Conservation (phyloP, 345 rosid species). For the Cardamine chenopodiifolia region DNA sequence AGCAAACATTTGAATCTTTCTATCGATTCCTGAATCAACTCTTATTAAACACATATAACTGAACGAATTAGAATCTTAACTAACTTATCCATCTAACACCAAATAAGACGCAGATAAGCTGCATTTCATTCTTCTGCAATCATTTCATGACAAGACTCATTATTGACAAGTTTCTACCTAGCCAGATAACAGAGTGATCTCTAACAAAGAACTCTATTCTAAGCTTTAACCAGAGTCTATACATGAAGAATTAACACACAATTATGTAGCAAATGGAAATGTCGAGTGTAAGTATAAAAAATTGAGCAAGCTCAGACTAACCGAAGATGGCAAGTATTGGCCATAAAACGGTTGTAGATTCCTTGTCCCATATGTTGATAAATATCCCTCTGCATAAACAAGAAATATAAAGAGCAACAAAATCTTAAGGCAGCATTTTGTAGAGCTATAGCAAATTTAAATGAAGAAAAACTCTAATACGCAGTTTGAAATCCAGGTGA, state of each 20-base stretch:
- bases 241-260: constrained; percentile 3
- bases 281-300: background rate
- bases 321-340: constrained; percentile 48
- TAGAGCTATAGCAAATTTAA: background rate
- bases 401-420: constrained; percentile 12
- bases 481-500: background rate
- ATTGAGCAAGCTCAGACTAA: constrained; percentile 40
- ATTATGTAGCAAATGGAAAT: background rate
- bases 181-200: constrained; percentile 12
- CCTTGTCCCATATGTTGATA: constrained; percentile 32
- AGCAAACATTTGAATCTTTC: background rate
- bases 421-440: constrained; percentile 11
- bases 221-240: background rate
- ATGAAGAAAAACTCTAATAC: background rate
- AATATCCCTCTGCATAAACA: constrained; percentile 46
- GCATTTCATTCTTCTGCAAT: background rate
- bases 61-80: background rate
- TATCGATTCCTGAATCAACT: background rate
- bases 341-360: constrained; percentile 30
- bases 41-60: background rate
- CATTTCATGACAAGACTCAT: background rate
- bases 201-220: constrained; percentile 14
- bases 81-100: background rate
- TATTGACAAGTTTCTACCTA: constrained; percentile 2
- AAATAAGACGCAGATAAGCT: background rate